Base-by-base conservation (phyloP, 2,329 filamentous ascomycete genomes). In the Microdochium bolleyi region DNA sequence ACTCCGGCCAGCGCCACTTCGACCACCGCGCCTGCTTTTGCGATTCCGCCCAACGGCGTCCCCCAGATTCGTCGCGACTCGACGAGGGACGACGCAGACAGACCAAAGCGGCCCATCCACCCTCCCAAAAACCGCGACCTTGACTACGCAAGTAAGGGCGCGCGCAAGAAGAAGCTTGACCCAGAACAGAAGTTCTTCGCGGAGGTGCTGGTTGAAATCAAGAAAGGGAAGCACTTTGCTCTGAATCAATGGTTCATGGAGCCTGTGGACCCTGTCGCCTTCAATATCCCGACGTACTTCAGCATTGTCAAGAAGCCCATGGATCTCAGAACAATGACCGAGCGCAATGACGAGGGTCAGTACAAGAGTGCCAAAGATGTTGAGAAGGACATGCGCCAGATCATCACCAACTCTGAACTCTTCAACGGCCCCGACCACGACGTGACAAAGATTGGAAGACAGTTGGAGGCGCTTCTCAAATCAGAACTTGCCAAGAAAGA, bases 271-370 rank as follows among this genome's bases (percentile, higher is more conserved):
- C 91, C 94, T 0, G 92, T 97, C 34, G 92, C 92, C 0, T 75
- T 97, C 52, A 91, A 92, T 66, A 96, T 97, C 55, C 94, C 94
- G 1, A 86, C 87, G 24, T 99, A 99, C 67, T 89, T 94, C 67
- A 90, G 87, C 62, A 77, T 97, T 56, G 91, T 99, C 72, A 97
- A 96, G 76, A 90, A 92, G 66, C 94, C 94, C 0, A 99, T 97
- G 92, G 92, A 99, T 67, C 76, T 96, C 50, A 77, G 80, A 16
- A 96, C 89, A n/a, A 87, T 96, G 64, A 77, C 81, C 34, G 77
- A 78, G 44, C 95, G 95, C 70, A 77, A 96, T 41, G 83, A 86
- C 60, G 76, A 77, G 13, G 90, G 91, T 24, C 82, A 90, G 53
- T 97, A 97, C 64, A 80, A 83, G 58, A 89, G 79, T 53, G 79